A percentile compares a stretch with the other conserved stretches of the same genome.
phyloP scores from a whole-genome alignment of 495 filamentous ascomycete species.

The Penicillium chermesinum region DNA sequence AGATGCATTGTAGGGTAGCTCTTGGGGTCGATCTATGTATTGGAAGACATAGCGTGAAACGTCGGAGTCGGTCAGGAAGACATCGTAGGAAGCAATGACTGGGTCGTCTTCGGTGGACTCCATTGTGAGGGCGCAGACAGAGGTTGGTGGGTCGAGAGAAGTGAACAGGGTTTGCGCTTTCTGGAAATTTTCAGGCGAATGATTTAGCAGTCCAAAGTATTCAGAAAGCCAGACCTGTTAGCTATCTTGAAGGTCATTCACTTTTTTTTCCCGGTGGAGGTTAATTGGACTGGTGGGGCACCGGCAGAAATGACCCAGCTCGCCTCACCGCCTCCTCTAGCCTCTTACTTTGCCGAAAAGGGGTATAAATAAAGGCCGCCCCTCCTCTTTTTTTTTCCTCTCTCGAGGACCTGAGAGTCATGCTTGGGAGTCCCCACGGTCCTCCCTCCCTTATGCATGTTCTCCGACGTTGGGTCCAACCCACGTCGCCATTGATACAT shows the following conservation, averaged over 20 bases:
- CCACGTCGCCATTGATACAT: constrained; percentile 4
- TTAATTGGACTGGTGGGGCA: constrained; percentile 12
- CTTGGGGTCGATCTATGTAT: constrained; percentile 51
- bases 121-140: constrained; percentile 17
- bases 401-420: constrained; percentile 1
- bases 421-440: constrained; percentile 6
- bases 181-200: too few relatives aligned
- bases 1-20: constrained; percentile 52
- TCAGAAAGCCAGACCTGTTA: too few relatives aligned
- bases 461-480: constrained; percentile 1
- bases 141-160: not conserved
- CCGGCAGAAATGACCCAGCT: constrained; percentile 12
- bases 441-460: constrained; percentile 9
- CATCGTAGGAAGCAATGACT: constrained; percentile 55
- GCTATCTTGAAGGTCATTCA: not conserved
- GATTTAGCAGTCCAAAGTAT: too few relatives aligned
- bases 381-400: not conserved
- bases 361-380: too few relatives aligned
- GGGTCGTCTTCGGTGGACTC: constrained; percentile 41
- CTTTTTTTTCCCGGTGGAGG: constrained; percentile 7
- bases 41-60: constrained; percentile 60
- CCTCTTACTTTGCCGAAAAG: not conserved
- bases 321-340: not conserved
- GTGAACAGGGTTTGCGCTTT: too few relatives aligned
- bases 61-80: constrained; percentile 54